Evolutionary conservation across 176 grass and related monocot species (phyloP), one percentile per base, ranked within the genome.

Genomic region (Rhipidocladum racemiflorum): DNA sequence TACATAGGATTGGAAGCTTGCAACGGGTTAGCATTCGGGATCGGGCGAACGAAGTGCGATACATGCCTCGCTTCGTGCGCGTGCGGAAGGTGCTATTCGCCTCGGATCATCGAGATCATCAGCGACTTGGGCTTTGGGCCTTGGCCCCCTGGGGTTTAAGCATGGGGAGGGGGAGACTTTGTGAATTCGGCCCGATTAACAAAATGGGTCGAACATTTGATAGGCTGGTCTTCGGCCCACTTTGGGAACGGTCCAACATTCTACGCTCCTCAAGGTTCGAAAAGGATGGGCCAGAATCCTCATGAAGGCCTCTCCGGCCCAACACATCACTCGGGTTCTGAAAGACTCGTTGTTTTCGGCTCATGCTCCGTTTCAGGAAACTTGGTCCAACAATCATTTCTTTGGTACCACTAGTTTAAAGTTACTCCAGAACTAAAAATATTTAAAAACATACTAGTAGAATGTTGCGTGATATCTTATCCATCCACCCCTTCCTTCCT

Each of bases 181-280:
- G 54, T 24, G n/a, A 57, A 12, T 3, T 3, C 7, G 13, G 28
- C 2, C 57, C 12, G 0, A 27, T 0, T 60, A 0, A 61, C 10
- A 6, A 55, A 56, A 3, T 56, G 14, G 68, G 42, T 13, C 35
- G 9, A 6, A 3, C 1, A 20, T 7, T 4, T 46, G 0, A 14
- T 15, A 17, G 49, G 1, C 1, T 12, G 1, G 0, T 0, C 24
- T 13, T 25, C 4, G 4, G 24, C 9, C 56, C 0, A 12, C 5
- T 4, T 60, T 27, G 1, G 0, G n/a, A 55, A 21, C 9, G 23
- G 23, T 13, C 40, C 20, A 13, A 14, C 0, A 17, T 18, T 45
- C 5, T 6, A 14, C 29, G 42, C 13, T n/a, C n/a, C 67, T 16
- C 12, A 27, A 3, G 7, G 20, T 57, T 13, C 24, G 10, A 14